Conservation (phyloP, 371 early-diverging fungal genomes). For the Mycotypha africana region DNA sequence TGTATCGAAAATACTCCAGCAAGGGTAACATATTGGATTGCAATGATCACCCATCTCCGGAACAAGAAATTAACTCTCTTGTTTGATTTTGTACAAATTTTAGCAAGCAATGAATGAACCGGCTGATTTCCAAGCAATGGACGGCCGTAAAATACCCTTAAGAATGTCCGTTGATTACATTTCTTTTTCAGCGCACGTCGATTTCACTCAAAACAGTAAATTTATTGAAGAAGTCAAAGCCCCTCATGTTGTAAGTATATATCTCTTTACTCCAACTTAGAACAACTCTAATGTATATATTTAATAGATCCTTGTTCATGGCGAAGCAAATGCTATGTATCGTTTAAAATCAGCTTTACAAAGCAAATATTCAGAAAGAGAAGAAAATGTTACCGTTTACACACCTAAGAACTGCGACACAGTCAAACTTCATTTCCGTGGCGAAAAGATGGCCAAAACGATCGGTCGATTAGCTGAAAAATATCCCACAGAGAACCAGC, state of each 20-base stretch:
- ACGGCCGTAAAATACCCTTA: slow-evolving; percentile 87
- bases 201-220: slow-evolving; percentile 96
- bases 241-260: slow-evolving; percentile 77
- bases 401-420: slow-evolving; percentile 96
- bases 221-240: slow-evolving; percentile 98
- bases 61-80: not conserved
- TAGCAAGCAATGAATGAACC: slow-evolving; percentile 93
- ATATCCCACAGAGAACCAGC: slow-evolving; percentile 58
- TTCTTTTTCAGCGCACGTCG: slow-evolving; percentile 99
- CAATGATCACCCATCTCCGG: too few relatives aligned
- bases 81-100: not conserved
- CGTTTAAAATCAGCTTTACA: slow-evolving; percentile 89
- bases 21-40: slow-evolving; percentile 67
- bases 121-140: slow-evolving; percentile 82
- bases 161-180: slow-evolving; percentile 96
- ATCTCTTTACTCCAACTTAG: too few relatives aligned
- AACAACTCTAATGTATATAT: too few relatives aligned
- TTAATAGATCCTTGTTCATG: slow-evolving; percentile 92
- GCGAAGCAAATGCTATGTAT: slow-evolving; percentile 98
- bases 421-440: slow-evolving; percentile 89
- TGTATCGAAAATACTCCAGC: slow-evolving; percentile 99
- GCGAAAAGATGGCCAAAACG: slow-evolving; percentile 92
- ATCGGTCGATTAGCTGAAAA: slow-evolving; percentile 81
- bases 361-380: slow-evolving; percentile 78
- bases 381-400: slow-evolving; percentile 81